Percentiles rank a stretch among this genome's conserved stretches.
These are phyloP conservation scores for Colletotrichum simmondsii DNA, from an alignment of 2,329 filamentous ascomycete species.

Conservation along the genomic window DNA sequence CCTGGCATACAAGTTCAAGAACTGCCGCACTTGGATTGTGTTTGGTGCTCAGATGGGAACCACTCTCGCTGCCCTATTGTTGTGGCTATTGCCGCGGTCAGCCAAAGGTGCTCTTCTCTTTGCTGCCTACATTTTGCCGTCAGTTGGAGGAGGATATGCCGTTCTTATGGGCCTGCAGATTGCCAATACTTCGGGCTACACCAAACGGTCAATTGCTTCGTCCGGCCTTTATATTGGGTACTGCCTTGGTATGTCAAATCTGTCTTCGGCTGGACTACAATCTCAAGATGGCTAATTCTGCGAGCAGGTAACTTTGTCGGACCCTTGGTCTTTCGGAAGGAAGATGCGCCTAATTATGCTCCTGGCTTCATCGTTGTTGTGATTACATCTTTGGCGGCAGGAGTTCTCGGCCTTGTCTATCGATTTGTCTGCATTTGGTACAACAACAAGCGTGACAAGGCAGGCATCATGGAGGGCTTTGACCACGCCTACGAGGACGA, in stretches of 20 bases:
- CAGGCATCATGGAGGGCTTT: constrained; percentile 57
- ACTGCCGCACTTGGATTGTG: constrained; percentile 50
- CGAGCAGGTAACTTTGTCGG: constrained; percentile 52
- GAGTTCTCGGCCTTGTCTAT: constrained; percentile 53
- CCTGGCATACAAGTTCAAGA: constrained; percentile 49
- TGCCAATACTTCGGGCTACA: constrained; percentile 64
- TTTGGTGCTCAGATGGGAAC: constrained; percentile 53
- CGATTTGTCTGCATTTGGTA: constrained; percentile 55
- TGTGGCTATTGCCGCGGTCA: constrained; percentile 54
- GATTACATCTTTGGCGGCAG: constrained; percentile 43
- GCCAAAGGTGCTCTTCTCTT: constrained; percentile 58
- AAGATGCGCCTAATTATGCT: constrained; percentile 44
- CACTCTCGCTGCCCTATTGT: constrained; percentile 51
- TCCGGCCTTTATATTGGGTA: constrained; percentile 63
- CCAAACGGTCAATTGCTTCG: constrained; percentile 58
- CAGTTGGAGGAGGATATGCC: constrained; percentile 56
- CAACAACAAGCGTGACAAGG: constrained; percentile 53
- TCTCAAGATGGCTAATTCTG: neutral
- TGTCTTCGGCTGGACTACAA: neutral
- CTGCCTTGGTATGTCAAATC: constrained; percentile 49
- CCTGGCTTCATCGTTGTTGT: constrained; percentile 49
- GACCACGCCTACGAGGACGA: constrained; percentile 65
- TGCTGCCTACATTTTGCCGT: constrained; percentile 59
- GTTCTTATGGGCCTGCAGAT: constrained; percentile 61
- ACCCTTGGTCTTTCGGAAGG: constrained; percentile 51